phyloP scores from a whole-genome alignment of 1,284 basidiomycete species.

The Mycena citricolor region DNA sequence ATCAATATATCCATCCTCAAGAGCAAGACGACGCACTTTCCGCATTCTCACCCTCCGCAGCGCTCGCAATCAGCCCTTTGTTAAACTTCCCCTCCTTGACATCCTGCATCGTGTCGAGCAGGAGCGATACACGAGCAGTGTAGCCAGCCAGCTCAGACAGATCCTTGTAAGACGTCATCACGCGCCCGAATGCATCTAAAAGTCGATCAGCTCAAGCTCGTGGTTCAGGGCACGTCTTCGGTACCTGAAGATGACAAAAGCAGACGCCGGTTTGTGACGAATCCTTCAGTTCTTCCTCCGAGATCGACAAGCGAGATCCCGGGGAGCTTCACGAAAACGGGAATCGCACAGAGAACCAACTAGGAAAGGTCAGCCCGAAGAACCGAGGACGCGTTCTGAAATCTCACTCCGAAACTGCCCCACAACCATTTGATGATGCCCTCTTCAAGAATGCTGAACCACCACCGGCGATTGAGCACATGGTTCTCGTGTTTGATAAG shows the following conservation, averaged over 20 bases:
- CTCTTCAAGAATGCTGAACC: slow-evolving; percentile 92
- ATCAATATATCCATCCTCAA: no score
- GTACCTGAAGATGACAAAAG: slow-evolving; percentile 79
- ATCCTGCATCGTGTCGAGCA: slow-evolving; percentile 92
- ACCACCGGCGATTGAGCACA: slow-evolving; percentile 81
- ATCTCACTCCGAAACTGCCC: slow-evolving; percentile 88
- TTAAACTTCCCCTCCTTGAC: slow-evolving; percentile 84
- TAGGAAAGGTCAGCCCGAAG: slow-evolving; percentile 30
- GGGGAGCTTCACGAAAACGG: slow-evolving; percentile 89
- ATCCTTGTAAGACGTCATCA: slow-evolving; percentile 98
- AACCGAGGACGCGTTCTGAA: neutral
- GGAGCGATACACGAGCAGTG: slow-evolving; percentile 85
- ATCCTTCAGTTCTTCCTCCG: slow-evolving; percentile 86
- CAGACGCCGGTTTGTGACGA: slow-evolving; percentile 92
- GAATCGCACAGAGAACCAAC: slow-evolving; percentile 91
- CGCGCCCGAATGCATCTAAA: slow-evolving; percentile 73
- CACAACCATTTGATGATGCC: slow-evolving; percentile 98
- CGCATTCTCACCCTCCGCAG: slow-evolving; percentile 76
- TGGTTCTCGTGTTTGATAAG: slow-evolving; percentile 88
- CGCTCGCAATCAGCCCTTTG: slow-evolving; percentile 82
- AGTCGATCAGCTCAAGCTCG: neutral
- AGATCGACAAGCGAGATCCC: slow-evolving; percentile 71
- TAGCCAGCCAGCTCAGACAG: slow-evolving; percentile 95
- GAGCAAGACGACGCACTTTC: slow-evolving; percentile 73
- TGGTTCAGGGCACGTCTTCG: slow-evolving; percentile 5